phyloP scores from a whole-genome alignment of 1,284 basidiomycete species.

The Rugosomyces carneus region DNA sequence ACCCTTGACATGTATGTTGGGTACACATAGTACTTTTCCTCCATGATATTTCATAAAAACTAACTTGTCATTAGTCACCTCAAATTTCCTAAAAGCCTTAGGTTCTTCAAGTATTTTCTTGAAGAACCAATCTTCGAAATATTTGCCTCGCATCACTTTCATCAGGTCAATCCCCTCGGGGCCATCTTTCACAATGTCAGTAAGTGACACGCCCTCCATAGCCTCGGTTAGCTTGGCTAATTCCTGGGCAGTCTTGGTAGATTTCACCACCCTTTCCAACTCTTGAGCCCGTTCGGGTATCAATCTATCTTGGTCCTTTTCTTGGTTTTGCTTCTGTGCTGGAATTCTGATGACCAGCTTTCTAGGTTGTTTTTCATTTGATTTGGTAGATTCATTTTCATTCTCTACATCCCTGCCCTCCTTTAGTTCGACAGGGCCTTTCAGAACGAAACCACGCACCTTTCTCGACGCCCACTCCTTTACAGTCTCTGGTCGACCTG shows the following conservation, averaged over 20 bases:
- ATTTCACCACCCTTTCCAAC: no score
- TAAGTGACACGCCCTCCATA: no score
- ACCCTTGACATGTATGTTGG: constrained; percentile 18
- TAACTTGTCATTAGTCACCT: constrained; percentile 17
- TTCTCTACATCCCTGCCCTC: constrained; percentile 17
- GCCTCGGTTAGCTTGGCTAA: no score
- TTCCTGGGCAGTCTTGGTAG: no score
- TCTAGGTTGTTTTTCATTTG: neutral
- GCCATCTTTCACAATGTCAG: no score
- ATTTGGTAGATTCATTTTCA: no score
- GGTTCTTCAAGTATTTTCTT: constrained; percentile 20
- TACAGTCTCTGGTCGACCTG: constrained; percentile 16
- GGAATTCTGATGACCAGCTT: neutral
- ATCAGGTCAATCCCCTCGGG: neutral
- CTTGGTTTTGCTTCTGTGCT: neutral
- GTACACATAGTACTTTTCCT: constrained; percentile 25
- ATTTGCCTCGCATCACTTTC: neutral
- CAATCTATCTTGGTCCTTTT: neutral
- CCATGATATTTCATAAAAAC: constrained; percentile 17
- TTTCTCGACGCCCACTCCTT: constrained; percentile 15
- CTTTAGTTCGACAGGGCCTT: constrained; percentile 19
- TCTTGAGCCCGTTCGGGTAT: no score
- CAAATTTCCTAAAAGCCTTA: constrained; percentile 23
- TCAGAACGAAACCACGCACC: constrained; percentile 14
- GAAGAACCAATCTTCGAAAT: constrained; percentile 20